phyloP scores from a whole-genome alignment of 2,329 filamentous ascomycete species.

The Aspergillus calidoustus region DNA sequence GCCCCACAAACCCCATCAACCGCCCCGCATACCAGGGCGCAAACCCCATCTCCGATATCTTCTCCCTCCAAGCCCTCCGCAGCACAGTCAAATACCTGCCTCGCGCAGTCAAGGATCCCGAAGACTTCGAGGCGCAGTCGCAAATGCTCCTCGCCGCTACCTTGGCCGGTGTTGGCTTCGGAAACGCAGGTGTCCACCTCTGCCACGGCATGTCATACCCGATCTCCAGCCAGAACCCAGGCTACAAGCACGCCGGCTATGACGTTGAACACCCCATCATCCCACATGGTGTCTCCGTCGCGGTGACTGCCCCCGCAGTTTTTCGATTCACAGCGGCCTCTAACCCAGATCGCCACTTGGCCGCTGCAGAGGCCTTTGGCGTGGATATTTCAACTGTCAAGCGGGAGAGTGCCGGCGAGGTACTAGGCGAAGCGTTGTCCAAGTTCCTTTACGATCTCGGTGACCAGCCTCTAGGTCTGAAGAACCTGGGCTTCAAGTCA shows the following conservation, averaged over 20 bases:
- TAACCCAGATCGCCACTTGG: slow-evolving; percentile 89
- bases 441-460: slow-evolving; percentile 82
- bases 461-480: slow-evolving; percentile 87
- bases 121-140: slow-evolving; percentile 88
- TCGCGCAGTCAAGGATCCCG: slow-evolving; percentile 81
- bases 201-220: slow-evolving; percentile 96
- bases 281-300: slow-evolving; percentile 93
- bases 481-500: slow-evolving; percentile 76
- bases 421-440: slow-evolving; percentile 79
- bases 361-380: slow-evolving; percentile 87
- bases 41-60: slow-evolving; percentile 97
- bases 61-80: slow-evolving; percentile 82
- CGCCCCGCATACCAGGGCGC: slow-evolving; percentile 95
- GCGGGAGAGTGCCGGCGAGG: slow-evolving; percentile 84
- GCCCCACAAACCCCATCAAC: slow-evolving; percentile 86
- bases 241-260: slow-evolving; percentile 90
- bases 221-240: slow-evolving; percentile 91
- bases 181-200: slow-evolving; percentile 93
- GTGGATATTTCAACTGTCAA: slow-evolving; percentile 88
- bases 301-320: slow-evolving; percentile 88
- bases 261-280: slow-evolving; percentile 77
- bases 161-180: slow-evolving; percentile 92
- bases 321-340: slow-evolving; percentile 91
- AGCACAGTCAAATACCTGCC: slow-evolving; percentile 91
- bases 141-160: slow-evolving; percentile 97